Percentiles rank a stretch among this genome's conserved stretches.
phyloP scores from a whole-genome alignment of 352 stramenopile genomes.

The Saprolegnia parasitica region DNA sequence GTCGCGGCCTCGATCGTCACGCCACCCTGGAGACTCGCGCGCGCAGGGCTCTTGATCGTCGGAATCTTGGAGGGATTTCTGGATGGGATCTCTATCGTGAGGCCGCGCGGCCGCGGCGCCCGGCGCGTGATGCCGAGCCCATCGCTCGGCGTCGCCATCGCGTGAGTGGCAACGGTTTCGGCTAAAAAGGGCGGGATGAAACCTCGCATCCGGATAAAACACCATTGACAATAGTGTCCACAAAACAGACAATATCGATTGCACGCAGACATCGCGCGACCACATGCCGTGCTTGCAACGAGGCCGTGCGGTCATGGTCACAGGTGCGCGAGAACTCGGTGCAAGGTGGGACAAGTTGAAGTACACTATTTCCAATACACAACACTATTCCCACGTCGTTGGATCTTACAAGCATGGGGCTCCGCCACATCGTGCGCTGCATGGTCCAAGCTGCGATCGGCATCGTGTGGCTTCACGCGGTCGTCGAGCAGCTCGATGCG shows the following conservation, averaged over 20 bases:
- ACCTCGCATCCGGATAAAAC: not conserved
- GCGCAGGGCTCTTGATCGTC: not conserved
- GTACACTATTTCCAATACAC: too few relatives aligned
- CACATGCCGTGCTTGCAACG: too few relatives aligned
- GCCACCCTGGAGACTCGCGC: too few relatives aligned
- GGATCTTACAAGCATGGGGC: not conserved
- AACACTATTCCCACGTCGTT: not conserved
- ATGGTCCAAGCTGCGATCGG: not conserved
- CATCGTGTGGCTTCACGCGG: not conserved
- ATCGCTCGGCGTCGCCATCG: not conserved
- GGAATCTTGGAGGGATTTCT: not conserved
- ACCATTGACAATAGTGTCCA: too few relatives aligned
- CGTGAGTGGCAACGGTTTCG: not conserved
- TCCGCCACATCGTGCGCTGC: not conserved
- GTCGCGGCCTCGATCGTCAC: too few relatives aligned
- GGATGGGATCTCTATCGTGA: slow-evolving; percentile 3
- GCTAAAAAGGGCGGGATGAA: not conserved
- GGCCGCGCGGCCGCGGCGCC: not conserved
- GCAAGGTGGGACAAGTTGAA: too few relatives aligned
- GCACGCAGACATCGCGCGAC: too few relatives aligned
- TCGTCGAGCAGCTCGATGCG: slow-evolving; percentile 2
- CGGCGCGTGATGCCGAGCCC: not conserved
- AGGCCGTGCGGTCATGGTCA: too few relatives aligned
- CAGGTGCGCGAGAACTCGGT: too few relatives aligned
- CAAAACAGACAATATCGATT: too few relatives aligned